A percentile compares a stretch with the other conserved stretches of the same genome.
phyloP scores from a whole-genome alignment of 331 rosid species.

The Malus hybrid region DNA sequence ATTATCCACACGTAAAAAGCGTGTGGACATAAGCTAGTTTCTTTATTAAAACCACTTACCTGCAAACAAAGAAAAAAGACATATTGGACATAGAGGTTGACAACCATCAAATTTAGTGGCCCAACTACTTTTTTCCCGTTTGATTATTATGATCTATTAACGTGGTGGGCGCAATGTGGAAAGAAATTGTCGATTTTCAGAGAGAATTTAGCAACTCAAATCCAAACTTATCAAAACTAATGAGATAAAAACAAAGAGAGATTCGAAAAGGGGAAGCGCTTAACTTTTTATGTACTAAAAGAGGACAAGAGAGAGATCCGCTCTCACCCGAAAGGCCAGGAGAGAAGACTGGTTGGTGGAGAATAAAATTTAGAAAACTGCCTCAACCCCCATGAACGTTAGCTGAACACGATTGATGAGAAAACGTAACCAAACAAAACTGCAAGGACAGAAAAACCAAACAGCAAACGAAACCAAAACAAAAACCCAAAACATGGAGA shows the following conservation, averaged over 20 bases:
- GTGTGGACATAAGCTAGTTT: no score
- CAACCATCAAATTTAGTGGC: background rate
- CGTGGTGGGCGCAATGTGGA: background rate
- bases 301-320: background rate
- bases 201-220: no score
- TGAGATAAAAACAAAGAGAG: background rate
- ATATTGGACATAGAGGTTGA: background rate
- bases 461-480: no score
- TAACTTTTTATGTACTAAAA: background rate
- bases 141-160: background rate
- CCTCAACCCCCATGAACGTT: constrained; percentile 4
- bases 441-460: background rate
- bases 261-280: background rate
- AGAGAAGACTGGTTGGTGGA: constrained; percentile 16
- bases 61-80: background rate
- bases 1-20: no score
- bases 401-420: background rate
- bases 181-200: background rate
- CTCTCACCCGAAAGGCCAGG: background rate
- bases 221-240: background rate
- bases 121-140: background rate
- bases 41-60: no score
- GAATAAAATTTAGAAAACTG: background rate
- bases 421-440: background rate
- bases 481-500: background rate